These are phyloP conservation scores for Metschnikowia lochheadii DNA, from an alignment of 805 yeast genomes.

Conservation along the genomic window DNA sequence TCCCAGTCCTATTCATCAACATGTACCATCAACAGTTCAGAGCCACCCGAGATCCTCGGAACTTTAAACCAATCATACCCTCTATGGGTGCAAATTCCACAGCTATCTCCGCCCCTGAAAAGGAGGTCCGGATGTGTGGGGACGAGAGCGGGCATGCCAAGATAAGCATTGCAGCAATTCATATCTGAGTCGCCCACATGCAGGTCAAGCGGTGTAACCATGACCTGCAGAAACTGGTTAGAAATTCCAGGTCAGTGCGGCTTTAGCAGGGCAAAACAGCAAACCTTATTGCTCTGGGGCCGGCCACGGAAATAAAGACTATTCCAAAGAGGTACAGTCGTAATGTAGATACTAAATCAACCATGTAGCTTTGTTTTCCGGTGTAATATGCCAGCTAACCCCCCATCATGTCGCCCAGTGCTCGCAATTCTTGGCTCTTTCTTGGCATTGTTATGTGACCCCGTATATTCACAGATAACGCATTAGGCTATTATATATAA, in stretches of 20 bases:
- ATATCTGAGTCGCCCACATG: neutral
- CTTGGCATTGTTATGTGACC: slow-evolving; percentile 1
- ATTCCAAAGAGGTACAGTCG: too few species aligned
- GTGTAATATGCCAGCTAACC: neutral
- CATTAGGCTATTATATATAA: neutral
- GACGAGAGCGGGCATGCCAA: neutral
- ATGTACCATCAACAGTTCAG: too few species aligned
- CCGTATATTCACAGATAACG: neutral
- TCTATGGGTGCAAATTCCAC: neutral
- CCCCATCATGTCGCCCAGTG: neutral
- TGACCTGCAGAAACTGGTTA: neutral
- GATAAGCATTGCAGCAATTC: slow-evolving; percentile 4
- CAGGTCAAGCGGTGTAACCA: neutral
- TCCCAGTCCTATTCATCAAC: too few species aligned
- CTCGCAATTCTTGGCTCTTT: slow-evolving; percentile 3
- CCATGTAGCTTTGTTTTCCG: neutral
- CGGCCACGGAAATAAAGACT: too few species aligned
- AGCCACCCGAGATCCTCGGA: too few species aligned
- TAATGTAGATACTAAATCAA: neutral
- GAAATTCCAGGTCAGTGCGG: neutral
- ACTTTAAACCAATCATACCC: too few species aligned
- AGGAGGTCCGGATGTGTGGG: neutral
- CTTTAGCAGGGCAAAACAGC: neutral
- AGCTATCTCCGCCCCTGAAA: neutral
- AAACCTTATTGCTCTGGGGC: neutral